Percentiles rank a stretch among this genome's conserved stretches.
phyloP scores from a whole-genome alignment of 345 rosid species.

The Barbarea vulgaris region DNA sequence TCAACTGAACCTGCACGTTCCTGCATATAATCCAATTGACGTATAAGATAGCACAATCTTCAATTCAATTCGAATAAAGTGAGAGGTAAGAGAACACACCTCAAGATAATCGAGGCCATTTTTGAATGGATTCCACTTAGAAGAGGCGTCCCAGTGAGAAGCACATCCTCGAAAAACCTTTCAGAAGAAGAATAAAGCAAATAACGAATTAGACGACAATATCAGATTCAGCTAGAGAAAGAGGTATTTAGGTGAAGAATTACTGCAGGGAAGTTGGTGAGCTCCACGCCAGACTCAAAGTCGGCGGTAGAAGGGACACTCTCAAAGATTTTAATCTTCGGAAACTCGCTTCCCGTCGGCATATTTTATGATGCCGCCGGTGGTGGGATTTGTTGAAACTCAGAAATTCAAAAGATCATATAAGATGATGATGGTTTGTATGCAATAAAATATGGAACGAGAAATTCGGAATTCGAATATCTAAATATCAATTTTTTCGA shows the following conservation, averaged over 20 bases:
- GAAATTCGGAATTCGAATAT: background rate
- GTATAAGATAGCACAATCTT: conserved; percentile 7
- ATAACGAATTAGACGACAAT: conserved; percentile 1
- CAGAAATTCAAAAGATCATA: background rate
- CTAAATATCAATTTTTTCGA: too few species aligned
- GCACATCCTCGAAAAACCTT: conserved; percentile 68
- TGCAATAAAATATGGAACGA: too few species aligned
- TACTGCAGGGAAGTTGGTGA: conserved; percentile 73
- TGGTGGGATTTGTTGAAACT: conserved; percentile 1
- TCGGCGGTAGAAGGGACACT: conserved; percentile 52
- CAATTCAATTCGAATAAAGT: background rate
- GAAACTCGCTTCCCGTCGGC: conserved; percentile 43
- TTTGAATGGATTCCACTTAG: conserved; percentile 66
- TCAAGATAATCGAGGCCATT: conserved; percentile 80
- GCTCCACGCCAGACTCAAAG: conserved; percentile 64
- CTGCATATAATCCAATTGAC: conserved; percentile 43
- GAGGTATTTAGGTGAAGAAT: conserved; percentile 8
- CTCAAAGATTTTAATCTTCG: conserved; percentile 49
- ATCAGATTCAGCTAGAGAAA: background rate
- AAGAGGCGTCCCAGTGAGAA: conserved; percentile 64
- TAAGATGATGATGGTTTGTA: too few species aligned
- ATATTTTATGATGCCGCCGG: background rate
- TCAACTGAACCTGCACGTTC: conserved; percentile 61
- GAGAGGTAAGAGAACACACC: conserved; percentile 40
- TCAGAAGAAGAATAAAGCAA: conserved; percentile 7